These are phyloP conservation scores for Carex cristatella DNA, from an alignment of 176 grass and related monocot species.

Conservation along the genomic window DNA sequence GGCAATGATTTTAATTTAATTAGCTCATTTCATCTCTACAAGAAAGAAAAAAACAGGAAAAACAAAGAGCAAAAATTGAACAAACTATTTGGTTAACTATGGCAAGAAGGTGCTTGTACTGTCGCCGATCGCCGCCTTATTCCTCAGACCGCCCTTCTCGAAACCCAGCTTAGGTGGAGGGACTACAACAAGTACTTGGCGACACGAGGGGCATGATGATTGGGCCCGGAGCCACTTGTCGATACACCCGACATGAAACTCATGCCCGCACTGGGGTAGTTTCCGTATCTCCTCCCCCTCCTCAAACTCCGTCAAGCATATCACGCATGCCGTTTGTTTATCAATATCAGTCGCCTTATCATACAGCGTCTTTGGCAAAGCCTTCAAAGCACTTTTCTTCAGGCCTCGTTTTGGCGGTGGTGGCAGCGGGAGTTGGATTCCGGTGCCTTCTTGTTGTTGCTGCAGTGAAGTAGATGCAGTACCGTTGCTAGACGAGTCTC, in stretches of 20 bases:
- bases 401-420: constrained; percentile 47
- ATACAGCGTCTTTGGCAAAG: constrained; percentile 45
- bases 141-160: neutral
- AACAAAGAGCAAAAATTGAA: neutral
- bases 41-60: neutral
- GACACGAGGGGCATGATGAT: constrained; percentile 66
- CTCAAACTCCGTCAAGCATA: constrained; percentile 67
- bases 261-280: constrained; percentile 56
- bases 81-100: constrained; percentile 1
- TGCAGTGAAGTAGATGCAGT: neutral
- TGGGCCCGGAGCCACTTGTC: constrained; percentile 64
- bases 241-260: constrained; percentile 56
- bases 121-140: neutral
- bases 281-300: constrained; percentile 52
- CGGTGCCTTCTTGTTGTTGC: neutral
- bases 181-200: constrained; percentile 32
- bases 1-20: neutral
- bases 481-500: neutral
- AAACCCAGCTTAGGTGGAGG: constrained; percentile 31
- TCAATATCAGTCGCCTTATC: neutral
- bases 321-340: constrained; percentile 45
- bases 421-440: neutral
- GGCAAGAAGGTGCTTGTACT: constrained; percentile 18
- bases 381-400: constrained; percentile 58
- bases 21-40: neutral